Evolutionary conservation across 768 basidiomycete species (phyloP), one percentile per base, ranked within the genome.

Genomic region (Gelatoporia subvermispora): DNA sequence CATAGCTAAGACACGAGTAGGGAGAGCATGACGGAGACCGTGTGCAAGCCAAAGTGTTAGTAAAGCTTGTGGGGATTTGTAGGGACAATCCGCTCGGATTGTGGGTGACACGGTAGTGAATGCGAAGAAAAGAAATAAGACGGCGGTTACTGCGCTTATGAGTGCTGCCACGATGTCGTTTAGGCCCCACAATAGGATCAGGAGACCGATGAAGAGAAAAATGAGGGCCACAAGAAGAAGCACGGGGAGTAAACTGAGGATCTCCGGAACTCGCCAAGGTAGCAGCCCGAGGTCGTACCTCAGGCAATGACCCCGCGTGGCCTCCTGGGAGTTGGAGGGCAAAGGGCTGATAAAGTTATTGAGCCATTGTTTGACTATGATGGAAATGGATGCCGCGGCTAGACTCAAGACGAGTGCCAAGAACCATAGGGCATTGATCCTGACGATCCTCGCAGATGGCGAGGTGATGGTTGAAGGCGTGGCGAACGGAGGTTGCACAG

Each of bases 321-420:
- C 41, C 20, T 52, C 42, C n/a, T 48, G 50, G 18, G 54, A 22
- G 3, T 53, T 45, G 31, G 34, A 24, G 3, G 50, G 28, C 1
- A 21, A 15, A 2, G 23, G 20, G 2, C 41, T 31, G 28, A 31
- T 31, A 13, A 31, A 31, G 28, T 31, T 7, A 31, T 31, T 31
- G 7, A 31, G 62, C 78, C 78, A 79, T 49, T 76, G 73, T 53
- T 78, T 71, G 23, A 75, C 69, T 8, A 79, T 53, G 7, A 73
- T 77, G 11, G 74, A 73, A 8, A 61, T 50, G 20, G 77, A 61
- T 45, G 71, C 74, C 37, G 72, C 68, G 2, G 63, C 62, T 3
- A 79, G 60, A 51, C 73, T 76, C 35, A 74, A 58, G 2, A 56
- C 46, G 2, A 66, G 48, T 40, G 59, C 60, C 18, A 53, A 35